A percentile compares a stretch with the other conserved stretches of the same genome.
Evolutionary conservation across 176 grass and related monocot genomes (phyloP).

Genomic region (Panicum miliaceum): DNA sequence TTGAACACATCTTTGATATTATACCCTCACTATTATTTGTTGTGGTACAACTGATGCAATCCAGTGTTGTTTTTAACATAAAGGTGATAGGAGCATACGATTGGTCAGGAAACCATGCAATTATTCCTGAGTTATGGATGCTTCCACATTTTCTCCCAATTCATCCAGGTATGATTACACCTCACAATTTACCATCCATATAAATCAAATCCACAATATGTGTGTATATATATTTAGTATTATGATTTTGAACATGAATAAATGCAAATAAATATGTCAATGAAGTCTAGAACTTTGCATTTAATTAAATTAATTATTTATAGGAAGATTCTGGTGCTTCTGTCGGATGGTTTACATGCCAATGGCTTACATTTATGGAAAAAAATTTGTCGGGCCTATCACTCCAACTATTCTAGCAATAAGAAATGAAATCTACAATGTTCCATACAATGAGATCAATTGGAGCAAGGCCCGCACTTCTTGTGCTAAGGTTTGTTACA

Average conservation of each 20-base stretch:
- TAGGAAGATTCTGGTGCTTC: conserved; percentile 15
- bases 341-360: conserved; percentile 26
- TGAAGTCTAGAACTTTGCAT: neutral
- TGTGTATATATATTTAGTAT: neutral
- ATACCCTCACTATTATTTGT: too few species aligned
- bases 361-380: conserved; percentile 30
- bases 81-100: conserved; percentile 10
- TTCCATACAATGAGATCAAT: neutral
- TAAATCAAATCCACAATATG: neutral
- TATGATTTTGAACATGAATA: neutral
- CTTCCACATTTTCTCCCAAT: conserved; percentile 17
- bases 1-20: neutral
- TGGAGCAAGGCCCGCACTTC: conserved; percentile 23
- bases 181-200: neutral
- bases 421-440: neutral
- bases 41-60: neutral
- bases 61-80: neutral
- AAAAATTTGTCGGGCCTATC: conserved; percentile 26
- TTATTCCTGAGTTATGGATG: conserved; percentile 27
- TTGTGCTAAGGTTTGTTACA: conserved; percentile 23
- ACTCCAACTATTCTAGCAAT: conserved; percentile 18
- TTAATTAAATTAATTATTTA: neutral
- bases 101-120: conserved; percentile 14
- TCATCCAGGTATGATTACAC: conserved; percentile 16
- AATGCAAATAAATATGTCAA: neutral